phyloP scores from a whole-genome alignment of 1,284 basidiomycete species.

The Tilletia walkeri region DNA sequence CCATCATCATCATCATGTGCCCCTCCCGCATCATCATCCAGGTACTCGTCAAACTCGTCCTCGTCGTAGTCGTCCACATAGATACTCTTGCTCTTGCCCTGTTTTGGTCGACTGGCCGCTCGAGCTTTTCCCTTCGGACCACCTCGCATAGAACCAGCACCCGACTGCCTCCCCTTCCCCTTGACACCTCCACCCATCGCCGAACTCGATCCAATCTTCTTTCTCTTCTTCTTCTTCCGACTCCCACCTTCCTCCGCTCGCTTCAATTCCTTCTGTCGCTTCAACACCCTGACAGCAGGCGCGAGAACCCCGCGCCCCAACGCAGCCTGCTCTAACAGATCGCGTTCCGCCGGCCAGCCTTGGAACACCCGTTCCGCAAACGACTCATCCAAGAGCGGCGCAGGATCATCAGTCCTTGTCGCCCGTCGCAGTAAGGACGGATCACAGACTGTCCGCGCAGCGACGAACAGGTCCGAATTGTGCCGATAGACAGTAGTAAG shows the following conservation, averaged over 20 bases:
- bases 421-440: slow-evolving; percentile 39
- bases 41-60: slow-evolving; percentile 16
- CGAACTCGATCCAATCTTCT: background rate
- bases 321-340: slow-evolving; percentile 30
- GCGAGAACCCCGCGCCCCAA: slow-evolving; percentile 11
- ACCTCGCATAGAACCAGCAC: background rate
- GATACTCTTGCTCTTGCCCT: slow-evolving; percentile 8
- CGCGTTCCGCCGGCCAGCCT: slow-evolving; percentile 43
- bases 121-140: background rate
- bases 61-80: slow-evolving; percentile 17
- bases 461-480: slow-evolving; percentile 39
- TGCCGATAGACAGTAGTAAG: slow-evolving; percentile 44
- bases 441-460: slow-evolving; percentile 37
- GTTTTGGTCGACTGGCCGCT: background rate
- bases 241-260: slow-evolving; percentile 1
- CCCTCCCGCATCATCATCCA: background rate
- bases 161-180: background rate
- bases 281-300: slow-evolving; percentile 6
- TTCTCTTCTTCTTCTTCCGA: slow-evolving; percentile 15
- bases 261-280: slow-evolving; percentile 13
- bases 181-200: background rate
- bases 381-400: slow-evolving; percentile 48
- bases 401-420: slow-evolving; percentile 41
- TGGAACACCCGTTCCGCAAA: slow-evolving; percentile 53
- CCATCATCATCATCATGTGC: background rate